Evolutionary conservation across 2,329 filamentous ascomycete species (phyloP), one percentile per base, ranked within the genome.

Genomic region (Tolypocladium pustulatum): DNA sequence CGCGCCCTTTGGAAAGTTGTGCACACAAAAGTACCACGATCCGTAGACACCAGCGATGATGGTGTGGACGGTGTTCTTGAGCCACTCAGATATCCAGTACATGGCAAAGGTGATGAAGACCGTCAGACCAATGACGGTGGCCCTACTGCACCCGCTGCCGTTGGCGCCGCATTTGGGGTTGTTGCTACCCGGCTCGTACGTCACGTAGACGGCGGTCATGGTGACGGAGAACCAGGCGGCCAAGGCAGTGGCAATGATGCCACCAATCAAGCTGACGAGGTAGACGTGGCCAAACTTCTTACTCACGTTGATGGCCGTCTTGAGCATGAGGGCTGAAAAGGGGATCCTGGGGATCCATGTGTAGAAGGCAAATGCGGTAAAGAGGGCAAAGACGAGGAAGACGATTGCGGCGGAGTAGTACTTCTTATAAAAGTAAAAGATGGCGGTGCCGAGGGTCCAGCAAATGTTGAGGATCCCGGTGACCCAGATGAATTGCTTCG

Each of bases 81-180:
- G 76, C 81, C 89, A 93, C 71, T 97, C 93, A 1, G 89, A 88
- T 63, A 96, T 86, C 93, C 93, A 97, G 75, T 95, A 97, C 74
- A 87, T 90, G 57, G 91, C 87, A 67, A 97, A 97, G 0, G 91
- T 96, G 64, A 91, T 82, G 70, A 95, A 97, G 22, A 88, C 89
- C 6, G 96, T 77, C 36, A 97, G 75, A 0, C 92, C 92, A 61
- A 91, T 92, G 52, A 97, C 89, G 63, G 87, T 93, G 56, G 78
- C 90, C 7, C 77, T 79, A 61, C 88, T 86, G 66, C 92, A 97
- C 7, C 81, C 79, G 4, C 84, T 84, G 2, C 73, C 81, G 34
- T 64, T 58, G 15, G 73, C 71, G 4, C 75, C 73, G 63, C 83
- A 85, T 4, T 77, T 76, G 0, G 79, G 75, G 56, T 84, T 84